phyloP scores from a whole-genome alignment of 345 rosid genomes.

The Rubroshorea leprosula region DNA sequence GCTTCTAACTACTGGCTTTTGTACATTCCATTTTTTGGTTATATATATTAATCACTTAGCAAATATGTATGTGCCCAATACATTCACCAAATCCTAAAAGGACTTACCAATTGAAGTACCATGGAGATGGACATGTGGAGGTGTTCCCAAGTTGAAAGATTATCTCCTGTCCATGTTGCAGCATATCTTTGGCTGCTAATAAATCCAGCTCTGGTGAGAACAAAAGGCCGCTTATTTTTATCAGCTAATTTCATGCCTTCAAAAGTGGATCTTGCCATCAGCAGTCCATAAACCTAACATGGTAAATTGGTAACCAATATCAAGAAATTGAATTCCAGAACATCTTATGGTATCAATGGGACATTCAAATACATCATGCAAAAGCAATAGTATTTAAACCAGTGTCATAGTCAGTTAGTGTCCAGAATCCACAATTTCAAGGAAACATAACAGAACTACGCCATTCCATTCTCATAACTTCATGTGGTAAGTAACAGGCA shows the following conservation, averaged over 20 bases:
- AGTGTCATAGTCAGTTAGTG: too few relatives aligned
- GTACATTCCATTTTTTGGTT: too few relatives aligned
- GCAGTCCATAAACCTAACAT: constrained; percentile 74
- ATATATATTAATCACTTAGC: too few relatives aligned
- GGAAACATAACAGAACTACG: too few relatives aligned
- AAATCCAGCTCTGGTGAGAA: constrained; percentile 95
- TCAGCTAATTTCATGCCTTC: constrained; percentile 82
- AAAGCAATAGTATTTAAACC: not conserved
- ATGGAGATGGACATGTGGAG: constrained; percentile 82
- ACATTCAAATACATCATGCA: not conserved
- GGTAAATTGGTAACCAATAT: constrained; percentile 10
- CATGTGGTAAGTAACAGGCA: too few relatives aligned
- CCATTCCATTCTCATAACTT: too few relatives aligned
- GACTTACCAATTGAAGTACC: constrained; percentile 93
- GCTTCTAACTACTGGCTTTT: too few relatives aligned
- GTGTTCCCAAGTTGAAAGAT: constrained; percentile 91
- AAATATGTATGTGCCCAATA: too few relatives aligned
- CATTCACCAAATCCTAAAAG: constrained; percentile 1
- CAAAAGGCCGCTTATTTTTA: constrained; percentile 75
- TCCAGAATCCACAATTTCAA: too few relatives aligned
- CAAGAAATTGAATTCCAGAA: constrained; percentile 7
- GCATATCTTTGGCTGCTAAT: constrained; percentile 84
- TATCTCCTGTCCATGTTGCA: constrained; percentile 96
- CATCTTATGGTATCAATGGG: constrained; percentile 1
- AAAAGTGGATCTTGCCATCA: constrained; percentile 88